Conservation (phyloP, 371 early-diverging fungal genomes). For the Nosema muscidifuracis region DNA sequence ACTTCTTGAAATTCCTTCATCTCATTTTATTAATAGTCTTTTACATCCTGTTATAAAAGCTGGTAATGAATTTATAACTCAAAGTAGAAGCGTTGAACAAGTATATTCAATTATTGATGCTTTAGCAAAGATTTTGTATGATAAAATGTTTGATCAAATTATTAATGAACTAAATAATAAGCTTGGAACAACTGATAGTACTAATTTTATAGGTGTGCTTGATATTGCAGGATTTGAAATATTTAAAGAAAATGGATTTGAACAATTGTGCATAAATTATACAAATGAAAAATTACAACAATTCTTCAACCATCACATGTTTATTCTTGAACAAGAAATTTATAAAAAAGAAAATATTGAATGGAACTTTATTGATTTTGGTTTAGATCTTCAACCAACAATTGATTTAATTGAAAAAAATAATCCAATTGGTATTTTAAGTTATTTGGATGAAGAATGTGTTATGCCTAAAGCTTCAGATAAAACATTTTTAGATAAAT, state of each 20-base stretch:
- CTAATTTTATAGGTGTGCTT: conserved; percentile 86
- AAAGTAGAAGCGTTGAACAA: conserved; percentile 75
- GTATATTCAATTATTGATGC: conserved; percentile 82
- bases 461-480: conserved; percentile 93
- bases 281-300: conserved; percentile 99
- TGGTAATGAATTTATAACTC: conserved; percentile 86
- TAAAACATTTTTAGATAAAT: conserved; percentile 83
- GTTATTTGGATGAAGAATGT: conserved; percentile 96
- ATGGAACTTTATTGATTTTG: conserved; percentile 97
- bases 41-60: conserved; percentile 83
- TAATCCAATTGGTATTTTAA: conserved; percentile 89
- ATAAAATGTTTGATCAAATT: conserved; percentile 83
- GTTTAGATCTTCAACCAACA: conserved; percentile 93
- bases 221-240: conserved; percentile 99
- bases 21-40: conserved; percentile 75
- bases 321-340: conserved; percentile 94
- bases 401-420: conserved; percentile 91
- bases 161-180: conserved; percentile 78
- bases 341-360: conserved; percentile 90
- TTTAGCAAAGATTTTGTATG: conserved; percentile 84
- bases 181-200: conserved; percentile 66
- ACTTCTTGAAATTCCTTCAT: conserved; percentile 78
- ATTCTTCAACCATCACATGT: conserved; percentile 99
- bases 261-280: conserved; percentile 98
- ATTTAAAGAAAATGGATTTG: conserved; percentile 89